Base-by-base conservation (phyloP, 352 stramenopile species). In the Phytophthora megakarya region DNA sequence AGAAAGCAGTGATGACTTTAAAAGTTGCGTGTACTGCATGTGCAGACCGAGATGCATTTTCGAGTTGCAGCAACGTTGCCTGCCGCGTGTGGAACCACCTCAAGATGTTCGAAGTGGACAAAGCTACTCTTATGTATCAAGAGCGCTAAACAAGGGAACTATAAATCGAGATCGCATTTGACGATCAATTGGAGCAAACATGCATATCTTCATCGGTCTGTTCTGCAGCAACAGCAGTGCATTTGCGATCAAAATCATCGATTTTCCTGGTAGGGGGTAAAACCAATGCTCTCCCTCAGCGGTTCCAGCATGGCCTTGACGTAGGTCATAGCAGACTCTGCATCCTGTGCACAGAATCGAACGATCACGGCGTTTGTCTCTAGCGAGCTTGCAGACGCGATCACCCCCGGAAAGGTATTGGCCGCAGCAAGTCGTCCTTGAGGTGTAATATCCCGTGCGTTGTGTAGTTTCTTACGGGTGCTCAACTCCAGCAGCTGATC, bases 351-450 rank as follows among this genome's bases (percentile, higher is more conserved):
- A 53, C 75, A 87, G 35, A 95, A 88, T 25, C 87, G 84, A 18
- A 92, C 73, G 48, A 93, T 90, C 10, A 90, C 84, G 22, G 84
- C 81, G 38, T 82, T 76, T 6, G 39, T 22, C 5, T 66, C 67
- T n/a, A 95, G 61, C 2, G 85, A 80, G 61, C 87, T 95, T 42
- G 86, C 80, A n/a, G 85, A 91, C 4, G 82, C 71, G 37, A 90
- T 78, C 10, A 95, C 84, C 9, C 76, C 78, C 0, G 69, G 55
- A 52, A 79, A 83, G 0, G 75, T 76, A 42, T 73, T 75, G 9
- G 73, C 61, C 26, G 80, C 68, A 6, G 70, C 61, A 25, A 93
- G 71, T 0, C 81, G 81, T 2, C 85, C 86, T 63, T 89, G 82
- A 28, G 85, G 84, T 7, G 85, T 90, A 57, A 92, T 90, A 23